Evolutionary conservation across 1,284 basidiomycete genomes (phyloP).

Genomic region (Meripilus lineatus): DNA sequence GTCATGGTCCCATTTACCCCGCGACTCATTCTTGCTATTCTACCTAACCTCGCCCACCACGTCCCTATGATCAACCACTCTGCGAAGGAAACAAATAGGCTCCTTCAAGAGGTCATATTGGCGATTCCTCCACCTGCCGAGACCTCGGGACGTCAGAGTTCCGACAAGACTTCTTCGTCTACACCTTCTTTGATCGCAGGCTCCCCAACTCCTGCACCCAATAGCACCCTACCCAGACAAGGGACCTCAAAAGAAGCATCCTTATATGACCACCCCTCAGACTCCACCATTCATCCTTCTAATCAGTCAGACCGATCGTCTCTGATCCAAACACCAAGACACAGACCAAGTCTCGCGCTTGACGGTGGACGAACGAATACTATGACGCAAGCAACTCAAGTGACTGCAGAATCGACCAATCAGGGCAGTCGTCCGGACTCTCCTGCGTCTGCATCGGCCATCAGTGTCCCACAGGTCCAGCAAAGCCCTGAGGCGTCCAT

Average conservation of each 20-base stretch:
- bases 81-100: conserved; percentile 84
- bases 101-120: conserved; percentile 84
- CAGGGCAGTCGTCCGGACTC: conserved; percentile 30
- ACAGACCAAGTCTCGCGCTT: conserved; percentile 14
- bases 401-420: conserved; percentile 10
- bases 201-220: conserved; percentile 47
- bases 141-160: conserved; percentile 34
- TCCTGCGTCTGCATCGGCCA: conserved; percentile 28
- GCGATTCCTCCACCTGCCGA: conserved; percentile 71
- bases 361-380: conserved; percentile 9
- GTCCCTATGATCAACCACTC: conserved; percentile 85
- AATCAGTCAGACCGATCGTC: conserved; percentile 27
- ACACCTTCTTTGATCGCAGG: conserved; percentile 30
- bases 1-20: conserved; percentile 96
- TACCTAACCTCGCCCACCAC: conserved; percentile 93
- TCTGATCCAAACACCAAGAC: conserved; percentile 18
- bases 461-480: conserved; percentile 25
- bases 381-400: conserved; percentile 9
- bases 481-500: conserved; percentile 32
- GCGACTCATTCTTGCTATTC: conserved; percentile 84
- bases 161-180: conserved; percentile 26
- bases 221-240: conserved; percentile 42
- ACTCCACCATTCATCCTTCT: conserved; percentile 21
- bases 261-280: conserved; percentile 1
- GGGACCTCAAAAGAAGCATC: conserved; percentile 35